A percentile compares a stretch with the other conserved stretches of the same genome.
These are phyloP conservation scores for Metarhizium rileyi DNA, from an alignment of 2,329 filamentous ascomycete species.

Conservation along the genomic window DNA sequence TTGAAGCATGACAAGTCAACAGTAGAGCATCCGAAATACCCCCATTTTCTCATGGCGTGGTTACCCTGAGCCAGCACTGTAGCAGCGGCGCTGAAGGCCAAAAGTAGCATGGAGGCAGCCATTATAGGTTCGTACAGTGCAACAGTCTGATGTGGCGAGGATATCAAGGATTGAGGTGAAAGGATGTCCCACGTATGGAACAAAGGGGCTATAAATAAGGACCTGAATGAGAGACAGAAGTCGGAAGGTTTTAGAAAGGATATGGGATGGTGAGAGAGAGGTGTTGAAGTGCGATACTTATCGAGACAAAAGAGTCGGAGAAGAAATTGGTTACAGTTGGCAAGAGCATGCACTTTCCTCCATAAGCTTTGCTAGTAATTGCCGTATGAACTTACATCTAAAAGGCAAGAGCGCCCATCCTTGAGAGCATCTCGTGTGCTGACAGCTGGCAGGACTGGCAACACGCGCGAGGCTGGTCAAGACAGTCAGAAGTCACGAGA, in stretches of 20 bases:
- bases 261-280: conserved; percentile 3
- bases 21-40: conserved; percentile 18
- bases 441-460: neutral
- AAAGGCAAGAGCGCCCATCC: conserved; percentile 4
- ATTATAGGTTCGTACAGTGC: conserved; percentile 12
- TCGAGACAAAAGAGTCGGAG: neutral
- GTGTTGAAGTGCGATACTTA: neutral
- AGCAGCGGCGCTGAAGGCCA: conserved; percentile 12
- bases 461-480: no score
- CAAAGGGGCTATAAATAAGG: conserved; percentile 4
- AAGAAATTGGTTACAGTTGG: neutral
- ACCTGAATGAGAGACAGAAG: conserved; percentile 7
- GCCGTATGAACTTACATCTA: neutral
- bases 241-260: conserved; percentile 4
- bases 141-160: conserved; percentile 1
- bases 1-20: conserved; percentile 18
- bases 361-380: neutral
- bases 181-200: conserved; percentile 2
- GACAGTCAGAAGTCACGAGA: no score
- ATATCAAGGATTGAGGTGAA: neutral
- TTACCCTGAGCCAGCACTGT: conserved; percentile 11
- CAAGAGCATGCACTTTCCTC: neutral
- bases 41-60: conserved; percentile 14
- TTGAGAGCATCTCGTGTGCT: neutral
- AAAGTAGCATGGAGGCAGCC: conserved; percentile 14